phyloP scores from a whole-genome alignment of 352 stramenopile species.

The Globisporangium sylvaticum region DNA sequence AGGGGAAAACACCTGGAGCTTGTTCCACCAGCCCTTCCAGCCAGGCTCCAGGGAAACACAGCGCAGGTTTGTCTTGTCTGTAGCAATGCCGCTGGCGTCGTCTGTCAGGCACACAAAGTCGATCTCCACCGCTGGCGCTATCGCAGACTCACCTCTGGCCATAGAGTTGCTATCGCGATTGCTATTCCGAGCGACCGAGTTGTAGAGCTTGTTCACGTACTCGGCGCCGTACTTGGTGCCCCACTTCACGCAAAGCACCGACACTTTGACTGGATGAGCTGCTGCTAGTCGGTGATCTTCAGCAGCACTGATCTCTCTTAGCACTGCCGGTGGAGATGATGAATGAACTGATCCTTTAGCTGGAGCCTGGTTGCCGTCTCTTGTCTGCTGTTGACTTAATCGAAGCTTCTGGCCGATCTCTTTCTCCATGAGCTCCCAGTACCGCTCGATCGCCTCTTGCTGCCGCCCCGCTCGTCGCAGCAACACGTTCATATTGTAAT shows the following conservation, averaged over 20 bases:
- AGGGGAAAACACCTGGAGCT: conserved; percentile 58
- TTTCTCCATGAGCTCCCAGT: conserved; percentile 70
- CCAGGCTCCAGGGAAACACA: conserved; percentile 24
- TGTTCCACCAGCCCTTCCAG: conserved; percentile 82
- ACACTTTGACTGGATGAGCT: conserved; percentile 14
- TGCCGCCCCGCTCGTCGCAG: conserved; percentile 45
- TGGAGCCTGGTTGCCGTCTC: background rate
- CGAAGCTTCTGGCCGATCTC: conserved; percentile 56
- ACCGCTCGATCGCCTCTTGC: conserved; percentile 36
- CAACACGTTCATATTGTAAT: conserved; percentile 66
- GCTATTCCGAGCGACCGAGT: conserved; percentile 33
- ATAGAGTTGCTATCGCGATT: background rate
- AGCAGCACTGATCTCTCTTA: conserved; percentile 93
- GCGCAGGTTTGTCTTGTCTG: conserved; percentile 20
- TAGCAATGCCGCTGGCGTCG: conserved; percentile 32
- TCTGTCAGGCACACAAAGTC: conserved; percentile 75
- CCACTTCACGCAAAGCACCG: conserved; percentile 84
- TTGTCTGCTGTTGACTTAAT: conserved; percentile 65
- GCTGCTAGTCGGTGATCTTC: conserved; percentile 82
- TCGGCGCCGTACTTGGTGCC: conserved; percentile 73
- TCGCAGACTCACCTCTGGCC: background rate
- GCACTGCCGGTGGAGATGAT: conserved; percentile 28
- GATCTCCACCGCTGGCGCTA: conserved; percentile 11
- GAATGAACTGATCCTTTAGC: background rate
- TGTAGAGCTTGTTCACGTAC: conserved; percentile 81